phyloP scores from a whole-genome alignment of 1,284 basidiomycete species.

The Leccinum huronense region DNA sequence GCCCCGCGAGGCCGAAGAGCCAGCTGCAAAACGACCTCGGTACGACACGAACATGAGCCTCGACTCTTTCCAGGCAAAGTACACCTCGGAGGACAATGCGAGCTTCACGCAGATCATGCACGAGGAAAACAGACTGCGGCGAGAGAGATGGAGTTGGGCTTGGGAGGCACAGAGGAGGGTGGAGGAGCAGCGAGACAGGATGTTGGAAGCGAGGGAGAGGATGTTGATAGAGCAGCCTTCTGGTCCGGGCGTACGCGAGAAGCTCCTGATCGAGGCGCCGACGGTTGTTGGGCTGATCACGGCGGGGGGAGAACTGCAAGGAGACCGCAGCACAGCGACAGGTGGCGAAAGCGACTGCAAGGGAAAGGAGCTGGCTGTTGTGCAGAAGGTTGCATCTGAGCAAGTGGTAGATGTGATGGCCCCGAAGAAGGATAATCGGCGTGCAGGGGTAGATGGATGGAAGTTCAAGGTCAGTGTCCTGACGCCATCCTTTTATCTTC shows the following conservation, averaged over 20 bases:
- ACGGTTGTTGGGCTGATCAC: constrained; percentile 54
- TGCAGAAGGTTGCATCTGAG: constrained; percentile 28
- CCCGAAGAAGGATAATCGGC: constrained; percentile 66
- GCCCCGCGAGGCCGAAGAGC: constrained; percentile 37
- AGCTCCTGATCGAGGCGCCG: constrained; percentile 61
- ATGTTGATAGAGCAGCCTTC: constrained; percentile 67
- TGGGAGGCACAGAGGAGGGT: constrained; percentile 86
- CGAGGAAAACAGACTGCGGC: constrained; percentile 79
- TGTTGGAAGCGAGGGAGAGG: constrained; percentile 63
- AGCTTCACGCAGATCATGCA: constrained; percentile 90
- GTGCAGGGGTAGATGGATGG: constrained; percentile 78
- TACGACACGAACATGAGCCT: constrained; percentile 65
- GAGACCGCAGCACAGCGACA: constrained; percentile 30
- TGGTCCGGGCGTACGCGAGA: constrained; percentile 63
- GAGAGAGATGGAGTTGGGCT: constrained; percentile 83
- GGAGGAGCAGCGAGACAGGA: constrained; percentile 58
- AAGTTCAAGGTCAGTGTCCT: constrained; percentile 70
- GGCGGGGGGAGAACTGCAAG: constrained; percentile 33
- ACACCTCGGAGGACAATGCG: constrained; percentile 94
- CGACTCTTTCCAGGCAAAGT: constrained; percentile 84
- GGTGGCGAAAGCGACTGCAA: constrained; percentile 32
- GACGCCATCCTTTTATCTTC: constrained; percentile 3
- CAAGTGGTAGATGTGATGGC: constrained; percentile 67
- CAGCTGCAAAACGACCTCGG: constrained; percentile 52
- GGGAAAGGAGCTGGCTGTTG: constrained; percentile 23